Conservation (phyloP, 2,329 filamentous ascomycete species). For the Cercospora brassicicola region DNA sequence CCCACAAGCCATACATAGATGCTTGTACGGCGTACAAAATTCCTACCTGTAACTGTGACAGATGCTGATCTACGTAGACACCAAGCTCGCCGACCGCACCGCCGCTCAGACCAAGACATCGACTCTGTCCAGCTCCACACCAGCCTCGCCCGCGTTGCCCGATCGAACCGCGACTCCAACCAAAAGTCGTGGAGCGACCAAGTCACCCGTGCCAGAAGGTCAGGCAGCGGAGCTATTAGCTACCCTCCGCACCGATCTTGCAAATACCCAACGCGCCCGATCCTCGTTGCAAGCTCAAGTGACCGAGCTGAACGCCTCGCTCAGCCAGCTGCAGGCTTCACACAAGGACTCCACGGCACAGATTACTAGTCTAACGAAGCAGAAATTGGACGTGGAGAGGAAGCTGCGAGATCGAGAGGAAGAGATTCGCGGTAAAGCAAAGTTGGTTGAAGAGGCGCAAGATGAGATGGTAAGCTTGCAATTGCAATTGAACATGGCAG, state of each 20-base stretch:
- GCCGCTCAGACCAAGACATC: slow-evolving; percentile 20
- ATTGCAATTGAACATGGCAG: slow-evolving; percentile 82
- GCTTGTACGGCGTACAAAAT: slow-evolving; percentile 63
- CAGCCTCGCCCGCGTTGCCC: slow-evolving; percentile 23
- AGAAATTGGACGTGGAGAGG: slow-evolving; percentile 62
- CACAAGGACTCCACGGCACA: slow-evolving; percentile 60
- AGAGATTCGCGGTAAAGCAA: slow-evolving; percentile 79
- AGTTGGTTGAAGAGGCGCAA: slow-evolving; percentile 82
- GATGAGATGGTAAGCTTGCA: slow-evolving; percentile 89
- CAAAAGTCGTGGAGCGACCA: slow-evolving; percentile 26
- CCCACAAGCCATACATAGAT: slow-evolving; percentile 68
- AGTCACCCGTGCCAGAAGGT: slow-evolving; percentile 52
- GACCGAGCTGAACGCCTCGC: slow-evolving; percentile 62
- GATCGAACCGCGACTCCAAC: slow-evolving; percentile 31
- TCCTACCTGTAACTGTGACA: slow-evolving; percentile 6
- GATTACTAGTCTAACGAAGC: slow-evolving; percentile 62
- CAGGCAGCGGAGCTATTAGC: slow-evolving; percentile 57
- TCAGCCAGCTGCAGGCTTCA: slow-evolving; percentile 62
- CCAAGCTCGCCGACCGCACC: slow-evolving; percentile 50
- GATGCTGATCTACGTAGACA: slow-evolving; percentile 38
- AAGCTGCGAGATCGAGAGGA: slow-evolving; percentile 79
- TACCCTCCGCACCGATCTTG: slow-evolving; percentile 65
- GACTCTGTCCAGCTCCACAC: slow-evolving; percentile 34
- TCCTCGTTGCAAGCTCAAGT: slow-evolving; percentile 66
- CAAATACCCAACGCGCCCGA: slow-evolving; percentile 73